Conservation (phyloP, 2,329 filamentous ascomycete species). For the Epichloe gansuensis region DNA sequence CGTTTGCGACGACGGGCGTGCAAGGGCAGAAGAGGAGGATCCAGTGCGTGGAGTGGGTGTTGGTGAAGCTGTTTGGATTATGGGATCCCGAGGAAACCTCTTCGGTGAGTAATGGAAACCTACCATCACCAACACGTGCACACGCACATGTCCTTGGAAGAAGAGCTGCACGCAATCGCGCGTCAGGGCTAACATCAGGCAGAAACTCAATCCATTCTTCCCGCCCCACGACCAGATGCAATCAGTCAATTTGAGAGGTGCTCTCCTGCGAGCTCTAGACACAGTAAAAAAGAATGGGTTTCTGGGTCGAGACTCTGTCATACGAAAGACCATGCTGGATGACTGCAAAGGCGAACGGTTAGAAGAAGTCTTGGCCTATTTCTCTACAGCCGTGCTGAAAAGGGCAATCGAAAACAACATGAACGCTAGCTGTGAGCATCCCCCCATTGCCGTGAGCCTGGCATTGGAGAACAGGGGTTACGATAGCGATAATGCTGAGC, state of each 20-base stretch:
- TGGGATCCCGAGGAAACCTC: constrained; percentile 69
- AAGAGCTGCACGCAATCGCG: background rate
- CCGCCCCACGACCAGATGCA: constrained; percentile 82
- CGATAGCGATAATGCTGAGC: constrained; percentile 36
- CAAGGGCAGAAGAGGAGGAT: constrained; percentile 74
- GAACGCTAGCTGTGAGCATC: constrained; percentile 24
- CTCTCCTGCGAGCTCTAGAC: constrained; percentile 68
- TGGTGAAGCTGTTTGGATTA: constrained; percentile 75
- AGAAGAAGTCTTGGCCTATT: constrained; percentile 70
- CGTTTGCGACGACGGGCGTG: constrained; percentile 53
- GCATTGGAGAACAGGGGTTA: constrained; percentile 48
- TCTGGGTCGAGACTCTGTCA: constrained; percentile 63
- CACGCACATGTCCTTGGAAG: background rate
- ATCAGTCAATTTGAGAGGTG: constrained; percentile 78
- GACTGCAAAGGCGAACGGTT: constrained; percentile 88
- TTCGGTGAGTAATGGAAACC: constrained; percentile 38
- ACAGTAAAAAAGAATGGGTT: constrained; percentile 78
- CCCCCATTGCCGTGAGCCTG: constrained; percentile 39
- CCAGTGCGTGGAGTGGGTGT: constrained; percentile 72
- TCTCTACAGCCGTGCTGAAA: constrained; percentile 73
- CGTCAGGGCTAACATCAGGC: constrained; percentile 5
- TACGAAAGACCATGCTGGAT: constrained; percentile 92
- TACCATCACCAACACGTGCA: background rate
- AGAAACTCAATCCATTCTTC: constrained; percentile 86
- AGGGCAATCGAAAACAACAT: constrained; percentile 41